phyloP scores from a whole-genome alignment of 2,329 filamentous ascomycete species.

The Aspergillus quadricinctus region DNA sequence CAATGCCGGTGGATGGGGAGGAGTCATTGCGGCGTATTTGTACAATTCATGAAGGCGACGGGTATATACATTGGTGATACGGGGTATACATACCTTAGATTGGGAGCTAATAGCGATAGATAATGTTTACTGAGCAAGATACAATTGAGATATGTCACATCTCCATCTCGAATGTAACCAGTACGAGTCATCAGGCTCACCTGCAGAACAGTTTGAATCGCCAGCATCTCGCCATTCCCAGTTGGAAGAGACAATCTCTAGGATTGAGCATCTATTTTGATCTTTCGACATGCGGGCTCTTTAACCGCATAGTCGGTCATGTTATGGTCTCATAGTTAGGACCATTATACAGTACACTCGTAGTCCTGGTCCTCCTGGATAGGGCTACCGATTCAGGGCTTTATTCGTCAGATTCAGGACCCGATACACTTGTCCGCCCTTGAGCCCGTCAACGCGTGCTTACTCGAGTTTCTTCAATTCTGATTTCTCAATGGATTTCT shows the following conservation, averaged over 20 bases:
- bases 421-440: not conserved
- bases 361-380: no score
- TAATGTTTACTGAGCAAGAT: not conserved
- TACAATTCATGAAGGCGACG: slow-evolving; percentile 13
- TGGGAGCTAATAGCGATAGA: not conserved
- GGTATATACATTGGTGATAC: not conserved
- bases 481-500: not conserved
- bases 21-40: slow-evolving; percentile 29
- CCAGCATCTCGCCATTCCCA: no score
- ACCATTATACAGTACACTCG: not conserved
- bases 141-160: not conserved
- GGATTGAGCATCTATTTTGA: no score
- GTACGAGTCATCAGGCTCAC: no score
- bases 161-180: no score
- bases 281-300: not conserved
- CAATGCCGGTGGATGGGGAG: slow-evolving; percentile 34
- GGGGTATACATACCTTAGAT: not conserved
- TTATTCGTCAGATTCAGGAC: not conserved
- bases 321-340: not conserved
- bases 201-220: not conserved
- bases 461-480: not conserved
- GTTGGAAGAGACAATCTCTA: no score
- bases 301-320: not conserved
- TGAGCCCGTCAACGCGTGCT: not conserved
- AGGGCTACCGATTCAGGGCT: not conserved